phyloP scores from a whole-genome alignment of 768 basidiomycete species.

The Kwoniella pini region DNA sequence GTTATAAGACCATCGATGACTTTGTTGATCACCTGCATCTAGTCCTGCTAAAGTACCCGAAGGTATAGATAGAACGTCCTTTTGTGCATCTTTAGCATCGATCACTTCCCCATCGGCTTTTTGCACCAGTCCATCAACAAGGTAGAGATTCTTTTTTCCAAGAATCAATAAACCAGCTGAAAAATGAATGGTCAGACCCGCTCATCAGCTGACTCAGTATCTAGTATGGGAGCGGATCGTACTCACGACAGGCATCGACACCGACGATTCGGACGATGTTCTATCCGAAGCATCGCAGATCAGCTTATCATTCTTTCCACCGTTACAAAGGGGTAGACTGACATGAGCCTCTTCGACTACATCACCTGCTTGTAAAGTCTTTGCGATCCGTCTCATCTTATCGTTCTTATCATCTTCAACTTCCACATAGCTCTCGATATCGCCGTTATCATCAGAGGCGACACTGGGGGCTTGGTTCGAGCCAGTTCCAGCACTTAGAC shows the following conservation, averaged over 20 bases:
- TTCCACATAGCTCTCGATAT: conserved; percentile 61
- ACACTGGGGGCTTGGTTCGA: conserved; percentile 3
- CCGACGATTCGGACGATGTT: conserved; percentile 87
- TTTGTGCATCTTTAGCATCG: conserved; percentile 80
- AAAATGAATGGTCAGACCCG: too few relatives aligned
- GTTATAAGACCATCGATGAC: conserved; percentile 81
- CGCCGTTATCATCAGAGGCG: conserved; percentile 20
- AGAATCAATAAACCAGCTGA: conserved; percentile 84
- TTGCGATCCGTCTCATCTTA: conserved; percentile 81
- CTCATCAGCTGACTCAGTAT: too few relatives aligned
- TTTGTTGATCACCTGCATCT: conserved; percentile 69
- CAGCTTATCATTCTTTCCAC: not conserved
- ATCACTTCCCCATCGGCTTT: conserved; percentile 84
- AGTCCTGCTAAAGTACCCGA: conserved; percentile 75
- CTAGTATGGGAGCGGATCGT: too few relatives aligned
- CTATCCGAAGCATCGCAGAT: conserved; percentile 58
- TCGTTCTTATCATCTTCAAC: conserved; percentile 65
- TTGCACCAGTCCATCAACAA: conserved; percentile 86
- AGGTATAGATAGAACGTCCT: conserved; percentile 76
- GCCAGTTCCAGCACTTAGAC: not conserved
- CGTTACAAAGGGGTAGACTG: conserved; percentile 1
- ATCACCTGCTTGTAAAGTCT: conserved; percentile 84
- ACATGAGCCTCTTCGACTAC: conserved; percentile 68
- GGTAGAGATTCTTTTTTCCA: conserved; percentile 80
- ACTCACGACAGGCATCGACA: conserved; percentile 86